Evolutionary conservation across 139 green algal species (phyloP).

Genomic region (Deuterostichococcus epilithicus): DNA sequence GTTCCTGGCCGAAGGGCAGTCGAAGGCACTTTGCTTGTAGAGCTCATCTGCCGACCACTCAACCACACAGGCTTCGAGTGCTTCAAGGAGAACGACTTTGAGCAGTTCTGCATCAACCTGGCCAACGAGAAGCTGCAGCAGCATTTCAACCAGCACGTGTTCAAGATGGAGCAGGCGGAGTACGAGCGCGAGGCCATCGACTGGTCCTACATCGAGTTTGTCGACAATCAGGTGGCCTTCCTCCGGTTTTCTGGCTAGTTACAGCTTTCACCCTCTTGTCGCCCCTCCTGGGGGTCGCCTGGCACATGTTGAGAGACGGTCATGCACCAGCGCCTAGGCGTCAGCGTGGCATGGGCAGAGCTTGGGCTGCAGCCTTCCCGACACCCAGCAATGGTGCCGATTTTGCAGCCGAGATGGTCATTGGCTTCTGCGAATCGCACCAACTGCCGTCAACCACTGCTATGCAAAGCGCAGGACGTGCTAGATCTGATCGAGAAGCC

Average conservation of each 20-base stretch:
- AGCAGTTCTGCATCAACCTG: conserved; percentile 99
- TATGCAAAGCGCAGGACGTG: conserved; percentile 74
- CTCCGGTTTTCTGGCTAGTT: too few species aligned
- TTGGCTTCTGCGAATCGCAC: too few species aligned
- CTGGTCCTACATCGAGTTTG: conserved; percentile 99
- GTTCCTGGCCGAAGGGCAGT: too few species aligned
- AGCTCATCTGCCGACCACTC: background rate
- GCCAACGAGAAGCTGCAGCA: conserved; percentile 99
- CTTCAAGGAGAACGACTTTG: conserved; percentile 90
- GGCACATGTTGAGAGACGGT: too few species aligned
- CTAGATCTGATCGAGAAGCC: conserved; percentile 92
- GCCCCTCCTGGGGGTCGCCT: too few species aligned
- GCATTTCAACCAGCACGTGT: conserved; percentile 99
- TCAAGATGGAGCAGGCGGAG: conserved; percentile 98
- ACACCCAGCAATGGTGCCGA: too few species aligned
- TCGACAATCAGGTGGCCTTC: conserved; percentile 85
- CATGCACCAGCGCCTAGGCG: too few species aligned
- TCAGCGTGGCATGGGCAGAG: too few species aligned
- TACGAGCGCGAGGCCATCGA: conserved; percentile 97
- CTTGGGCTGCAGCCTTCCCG: too few species aligned
- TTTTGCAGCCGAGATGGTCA: too few species aligned
- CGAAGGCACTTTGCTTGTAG: background rate
- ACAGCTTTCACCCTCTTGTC: too few species aligned
- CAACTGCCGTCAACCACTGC: too few species aligned
- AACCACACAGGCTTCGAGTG: conserved; percentile 66